phyloP scores from a whole-genome alignment of 2,329 filamentous ascomycete genomes.

The Beauveria caledonica region DNA sequence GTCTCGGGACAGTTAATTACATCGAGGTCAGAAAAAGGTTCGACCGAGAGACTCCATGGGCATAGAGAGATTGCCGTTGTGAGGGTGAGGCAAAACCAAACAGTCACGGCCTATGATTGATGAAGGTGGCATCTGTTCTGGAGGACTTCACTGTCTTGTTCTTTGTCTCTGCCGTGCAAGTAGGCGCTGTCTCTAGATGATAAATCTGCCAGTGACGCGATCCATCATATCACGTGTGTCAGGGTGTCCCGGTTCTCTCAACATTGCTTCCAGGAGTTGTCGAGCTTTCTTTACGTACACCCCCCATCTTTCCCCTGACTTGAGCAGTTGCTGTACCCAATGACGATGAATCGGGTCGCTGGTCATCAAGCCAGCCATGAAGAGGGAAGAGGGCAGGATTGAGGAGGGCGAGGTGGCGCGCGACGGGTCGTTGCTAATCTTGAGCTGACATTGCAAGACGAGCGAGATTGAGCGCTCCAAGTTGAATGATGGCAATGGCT shows the following conservation, averaged over 20 bases:
- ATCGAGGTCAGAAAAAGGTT: neutral
- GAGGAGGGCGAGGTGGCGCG: conserved; percentile 12
- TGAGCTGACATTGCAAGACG: conserved; percentile 12
- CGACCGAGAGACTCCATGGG: neutral
- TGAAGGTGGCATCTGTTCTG: conserved; percentile 14
- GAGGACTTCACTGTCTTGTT: conserved; percentile 9
- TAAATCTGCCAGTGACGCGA: conserved; percentile 12
- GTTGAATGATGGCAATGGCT: conserved; percentile 13
- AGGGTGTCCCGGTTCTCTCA: neutral
- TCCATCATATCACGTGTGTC: conserved; percentile 14
- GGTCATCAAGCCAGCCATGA: conserved; percentile 11
- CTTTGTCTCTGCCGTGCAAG: conserved; percentile 3
- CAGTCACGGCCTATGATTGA: conserved; percentile 10
- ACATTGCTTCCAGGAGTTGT: conserved; percentile 12
- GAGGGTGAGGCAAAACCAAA: neutral
- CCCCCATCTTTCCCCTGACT: conserved; percentile 11
- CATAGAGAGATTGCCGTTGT: conserved; percentile 13
- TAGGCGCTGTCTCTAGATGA: conserved; percentile 11
- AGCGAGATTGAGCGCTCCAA: conserved; percentile 6
- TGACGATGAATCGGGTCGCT: conserved; percentile 13
- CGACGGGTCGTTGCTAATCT: conserved; percentile 10
- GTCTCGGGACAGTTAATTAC: neutral
- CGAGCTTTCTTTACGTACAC: conserved; percentile 11
- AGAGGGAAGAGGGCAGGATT: conserved; percentile 13
- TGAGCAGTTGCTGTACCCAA: conserved; percentile 12